Percentiles rank a stretch among this genome's conserved stretches.
phyloP scores from a whole-genome alignment of 1,284 basidiomycete species.

The Boletus sp. region DNA sequence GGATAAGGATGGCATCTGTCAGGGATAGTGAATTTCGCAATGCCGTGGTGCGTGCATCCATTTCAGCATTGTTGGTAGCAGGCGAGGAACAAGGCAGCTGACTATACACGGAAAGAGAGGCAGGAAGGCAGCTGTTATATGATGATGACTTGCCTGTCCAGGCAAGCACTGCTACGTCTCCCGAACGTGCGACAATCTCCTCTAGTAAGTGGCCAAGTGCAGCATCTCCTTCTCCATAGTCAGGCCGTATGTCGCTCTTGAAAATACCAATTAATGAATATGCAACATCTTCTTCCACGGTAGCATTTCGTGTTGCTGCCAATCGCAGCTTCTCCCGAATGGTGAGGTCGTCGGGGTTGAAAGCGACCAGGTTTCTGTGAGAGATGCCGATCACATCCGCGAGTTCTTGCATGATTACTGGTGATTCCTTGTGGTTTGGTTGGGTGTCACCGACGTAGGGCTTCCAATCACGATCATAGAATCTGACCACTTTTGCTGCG shows the following conservation, averaged over 20 bases:
- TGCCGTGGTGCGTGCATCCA: fast-evolving
- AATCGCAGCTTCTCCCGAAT: no score
- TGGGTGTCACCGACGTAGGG: background rate
- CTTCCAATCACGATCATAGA: background rate
- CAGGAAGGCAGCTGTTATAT: background rate
- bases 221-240: background rate
- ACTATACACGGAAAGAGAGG: background rate
- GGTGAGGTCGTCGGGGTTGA: no score
- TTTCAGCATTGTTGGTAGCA: background rate
- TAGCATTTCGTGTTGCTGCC: no score
- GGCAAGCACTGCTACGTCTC: background rate
- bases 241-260: background rate
- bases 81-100: no score
- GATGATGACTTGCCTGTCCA: background rate
- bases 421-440: background rate
- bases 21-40: background rate
- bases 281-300: no score
- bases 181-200: background rate
- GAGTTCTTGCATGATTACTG: no score
- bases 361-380: no score
- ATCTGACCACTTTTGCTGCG: background rate
- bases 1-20: background rate
- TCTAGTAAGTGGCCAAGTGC: background rate
- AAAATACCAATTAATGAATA: background rate
- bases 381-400: no score